Evolutionary conservation across 176 grass and related monocot species (phyloP), one percentile per base, ranked within the genome.

Genomic region (Cymbopogon citratus): DNA sequence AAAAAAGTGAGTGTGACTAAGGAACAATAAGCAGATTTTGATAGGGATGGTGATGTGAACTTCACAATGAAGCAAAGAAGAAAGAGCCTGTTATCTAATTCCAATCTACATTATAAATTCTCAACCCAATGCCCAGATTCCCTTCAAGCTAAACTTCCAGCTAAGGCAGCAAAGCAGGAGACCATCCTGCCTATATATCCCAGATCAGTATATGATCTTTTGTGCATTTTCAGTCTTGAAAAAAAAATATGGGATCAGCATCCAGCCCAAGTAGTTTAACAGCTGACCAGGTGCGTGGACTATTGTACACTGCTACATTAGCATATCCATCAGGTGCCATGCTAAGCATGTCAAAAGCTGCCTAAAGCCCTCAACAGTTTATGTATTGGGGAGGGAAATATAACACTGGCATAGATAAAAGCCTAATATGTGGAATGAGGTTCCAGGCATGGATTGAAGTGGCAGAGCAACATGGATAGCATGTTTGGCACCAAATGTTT

Each of bases 241-340:
- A 33, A 23, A 59, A 23, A 59, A 24, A 45, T 61, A 15, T 0
- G 0, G 27, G 21, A 8, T 27, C 34, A 85, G 76, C 40, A 69
- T 41, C 65, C 75, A 71, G 45, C 67, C 21, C 21, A 78, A 25
- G 49, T 48, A 71, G 38, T 52, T 69, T 78, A 84, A 84, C 63
- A 77, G 35, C 52, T 71, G 57, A 54, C 54, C 19, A 43, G 67
- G 38, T n/a, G n/a, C 3, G 11, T 21, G n/a, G 23, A 40, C 66
- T 69, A n/a, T 40, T 40, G 38, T 70, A 43, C 36, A 43, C 28
- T 78, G 19, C 24, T 73, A 28, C 15, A 73, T 33, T 71, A 24
- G 21, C 35, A 48, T 79, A 79, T 64, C 5, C 21, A 10, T 43
- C 16, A 60, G 16, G 10, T 59, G 35, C 9, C 48, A 28, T 56